A percentile compares a stretch with the other conserved stretches of the same genome.
Evolutionary conservation across 768 basidiomycete species (phyloP).

Genomic region (Kwoniella dejecticola): DNA sequence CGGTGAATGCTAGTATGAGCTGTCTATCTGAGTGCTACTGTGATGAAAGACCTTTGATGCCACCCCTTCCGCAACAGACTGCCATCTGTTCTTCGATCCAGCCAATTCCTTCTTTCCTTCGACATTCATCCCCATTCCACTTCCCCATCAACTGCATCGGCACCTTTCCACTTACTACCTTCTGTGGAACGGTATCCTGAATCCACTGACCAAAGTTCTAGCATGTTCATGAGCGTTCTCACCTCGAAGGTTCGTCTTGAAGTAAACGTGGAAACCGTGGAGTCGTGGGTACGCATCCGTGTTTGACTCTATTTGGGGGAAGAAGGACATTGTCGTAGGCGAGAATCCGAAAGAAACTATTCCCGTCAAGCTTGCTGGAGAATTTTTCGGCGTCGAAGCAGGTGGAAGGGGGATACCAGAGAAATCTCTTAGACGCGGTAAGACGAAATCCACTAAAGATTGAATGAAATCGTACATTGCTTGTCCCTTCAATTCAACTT

Average conservation of each 20-base stretch:
- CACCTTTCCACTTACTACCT: too few species aligned
- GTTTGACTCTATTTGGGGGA: constrained; percentile 96
- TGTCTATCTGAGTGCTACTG: too few species aligned
- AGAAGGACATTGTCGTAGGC: constrained; percentile 79
- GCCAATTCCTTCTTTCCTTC: not conserved
- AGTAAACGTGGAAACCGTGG: constrained; percentile 92
- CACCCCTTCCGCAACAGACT: too few species aligned
- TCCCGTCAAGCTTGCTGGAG: constrained; percentile 76
- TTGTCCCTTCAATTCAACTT: constrained; percentile 85
- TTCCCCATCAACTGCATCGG: too few species aligned
- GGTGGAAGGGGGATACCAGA: constrained; percentile 78
- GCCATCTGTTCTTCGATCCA: too few species aligned
- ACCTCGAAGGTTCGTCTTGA: constrained; percentile 83
- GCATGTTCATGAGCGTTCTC: constrained; percentile 88
- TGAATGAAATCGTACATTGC: constrained; percentile 94
- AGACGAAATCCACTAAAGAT: constrained; percentile 85
- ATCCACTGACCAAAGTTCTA: constrained; percentile 81
- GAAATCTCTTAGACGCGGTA: constrained; percentile 92
- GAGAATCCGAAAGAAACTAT: constrained; percentile 88
- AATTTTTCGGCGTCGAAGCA: constrained; percentile 65
- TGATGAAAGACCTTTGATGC: too few species aligned
- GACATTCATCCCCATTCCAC: not conserved
- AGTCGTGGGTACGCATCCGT: constrained; percentile 80
- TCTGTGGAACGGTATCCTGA: constrained; percentile 82
- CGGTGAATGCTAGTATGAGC: too few species aligned